Conservation (phyloP, 306 rosid genomes). For the Notholithocarpus densiflorus region DNA sequence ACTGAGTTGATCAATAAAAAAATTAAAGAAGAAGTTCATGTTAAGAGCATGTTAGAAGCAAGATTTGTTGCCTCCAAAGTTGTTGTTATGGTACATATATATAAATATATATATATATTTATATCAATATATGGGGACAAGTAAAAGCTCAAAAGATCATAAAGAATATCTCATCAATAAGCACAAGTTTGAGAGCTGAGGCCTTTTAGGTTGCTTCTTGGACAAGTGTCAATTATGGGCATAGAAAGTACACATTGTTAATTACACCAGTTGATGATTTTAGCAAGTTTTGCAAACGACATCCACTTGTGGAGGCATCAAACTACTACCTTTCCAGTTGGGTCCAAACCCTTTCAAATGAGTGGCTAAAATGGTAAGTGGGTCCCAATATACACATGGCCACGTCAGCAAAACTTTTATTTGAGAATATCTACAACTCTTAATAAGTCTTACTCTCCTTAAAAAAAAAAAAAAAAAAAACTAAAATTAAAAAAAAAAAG, state of each 20-base stretch:
- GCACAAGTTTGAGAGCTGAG: not conserved
- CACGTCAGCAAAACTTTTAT: slow-evolving; percentile 18
- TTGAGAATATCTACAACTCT: not conserved
- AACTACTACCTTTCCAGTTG: slow-evolving; percentile 29
- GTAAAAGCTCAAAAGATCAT: not conserved
- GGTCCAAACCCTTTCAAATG: not conserved
- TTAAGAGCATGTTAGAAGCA: not conserved
- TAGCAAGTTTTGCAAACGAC: not conserved
- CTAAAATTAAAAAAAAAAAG: not conserved
- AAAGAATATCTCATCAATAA: not conserved
- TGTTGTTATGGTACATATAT: not conserved
- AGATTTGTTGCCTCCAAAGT: not conserved
- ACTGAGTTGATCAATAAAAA: too few species aligned
- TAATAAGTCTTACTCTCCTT: too few species aligned
- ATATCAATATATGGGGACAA: not conserved
- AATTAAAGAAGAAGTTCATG: not conserved
- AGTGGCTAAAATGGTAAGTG: slow-evolving; percentile 13
- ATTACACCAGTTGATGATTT: not conserved
- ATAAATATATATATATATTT: too few species aligned
- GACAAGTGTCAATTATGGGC: not conserved
- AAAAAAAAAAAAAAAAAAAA: not conserved
- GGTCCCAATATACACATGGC: slow-evolving; percentile 35
- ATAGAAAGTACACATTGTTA: not conserved
- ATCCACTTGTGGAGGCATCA: slow-evolving; percentile 21
- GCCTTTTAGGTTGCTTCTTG: not conserved